These are phyloP conservation scores for Aspergillus carbonarius DNA, from an alignment of 2,329 filamentous ascomycete species.

Conservation along the genomic window DNA sequence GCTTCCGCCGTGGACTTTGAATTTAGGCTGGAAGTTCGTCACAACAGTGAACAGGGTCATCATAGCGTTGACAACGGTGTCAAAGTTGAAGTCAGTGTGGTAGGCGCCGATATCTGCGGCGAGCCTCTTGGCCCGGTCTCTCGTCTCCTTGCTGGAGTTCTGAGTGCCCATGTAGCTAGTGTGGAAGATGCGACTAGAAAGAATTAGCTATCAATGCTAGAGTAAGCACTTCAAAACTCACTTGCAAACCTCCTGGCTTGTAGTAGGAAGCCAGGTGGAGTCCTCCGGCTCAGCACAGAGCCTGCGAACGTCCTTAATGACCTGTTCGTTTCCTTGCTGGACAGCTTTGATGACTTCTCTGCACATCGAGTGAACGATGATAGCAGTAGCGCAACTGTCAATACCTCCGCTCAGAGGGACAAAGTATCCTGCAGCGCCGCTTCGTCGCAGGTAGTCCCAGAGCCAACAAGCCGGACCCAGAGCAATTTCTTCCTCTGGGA, in stretches of 20 bases:
- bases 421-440: constrained; percentile 39
- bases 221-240: constrained; percentile 19
- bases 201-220: neutral
- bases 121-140: constrained; percentile 64
- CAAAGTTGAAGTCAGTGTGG: constrained; percentile 73
- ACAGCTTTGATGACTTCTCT: constrained; percentile 37
- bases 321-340: constrained; percentile 44
- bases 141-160: constrained; percentile 66
- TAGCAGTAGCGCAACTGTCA: constrained; percentile 40
- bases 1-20: constrained; percentile 64
- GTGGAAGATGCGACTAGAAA: constrained; percentile 53
- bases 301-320: constrained; percentile 54
- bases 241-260: constrained; percentile 60
- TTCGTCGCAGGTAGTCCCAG: constrained; percentile 48
- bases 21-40: constrained; percentile 60
- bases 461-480: constrained; percentile 65
- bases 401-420: constrained; percentile 43
- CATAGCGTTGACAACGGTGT: constrained; percentile 62
- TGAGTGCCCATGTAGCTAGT: constrained; percentile 71
- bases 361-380: constrained; percentile 44
- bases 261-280: constrained; percentile 53
- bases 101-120: constrained; percentile 64
- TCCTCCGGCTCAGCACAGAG: constrained; percentile 52
- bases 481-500: constrained; percentile 67
- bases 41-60: constrained; percentile 59